Base-by-base conservation (phyloP, 768 basidiomycete species). In the Boletales sp. region DNA sequence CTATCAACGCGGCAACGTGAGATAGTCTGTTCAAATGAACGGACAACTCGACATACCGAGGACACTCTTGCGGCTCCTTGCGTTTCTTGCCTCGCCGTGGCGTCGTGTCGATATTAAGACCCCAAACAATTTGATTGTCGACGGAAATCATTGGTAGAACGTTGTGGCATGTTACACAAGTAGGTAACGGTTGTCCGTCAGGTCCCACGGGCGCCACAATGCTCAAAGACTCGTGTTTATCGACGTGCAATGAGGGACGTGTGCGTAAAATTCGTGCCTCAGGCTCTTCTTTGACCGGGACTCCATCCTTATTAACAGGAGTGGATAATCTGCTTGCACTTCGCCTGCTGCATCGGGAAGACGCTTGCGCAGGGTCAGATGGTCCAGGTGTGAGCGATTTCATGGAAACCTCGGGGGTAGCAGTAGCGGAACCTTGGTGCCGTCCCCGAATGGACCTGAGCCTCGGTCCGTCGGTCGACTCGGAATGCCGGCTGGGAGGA, bases 101-200 rank as follows among this genome's bases (percentile, higher is more conserved):
- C 31, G 78, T 70, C 48, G 64, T 72, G 57, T 82, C 81, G 18
- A 76, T 52, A 37, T 72, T 74, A 37, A 84, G 70, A 18, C 87
- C 88, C 85, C 86, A 89, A 33, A 89, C 84, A 19, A 89, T 79
- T 64, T 83, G 74, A 37, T 78, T 79, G 66, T 88, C 85, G 25
- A 89, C 83, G 44, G 83, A 79, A 57, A 90, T 90, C 51, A 90
- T 77, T 3, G 87, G 87, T 57, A 90, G 65, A 45, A 89, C 72
- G 61, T 82, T 87, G 46, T 69, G 71, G 66, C 87, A 90, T 21
- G 84, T 90, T 61, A 74, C 69, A 55, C 87, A 90, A n/a, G 70
- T 80, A 42, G 88, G 87, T 30, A 88, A 67, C 15, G 75, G 77
- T 61, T 80, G 82, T 25, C 86, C 86, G 60, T 87, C 84, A 44